These are phyloP conservation scores for Combretum micranthum DNA, from an alignment of 345 rosid genomes.

Conservation along the genomic window DNA sequence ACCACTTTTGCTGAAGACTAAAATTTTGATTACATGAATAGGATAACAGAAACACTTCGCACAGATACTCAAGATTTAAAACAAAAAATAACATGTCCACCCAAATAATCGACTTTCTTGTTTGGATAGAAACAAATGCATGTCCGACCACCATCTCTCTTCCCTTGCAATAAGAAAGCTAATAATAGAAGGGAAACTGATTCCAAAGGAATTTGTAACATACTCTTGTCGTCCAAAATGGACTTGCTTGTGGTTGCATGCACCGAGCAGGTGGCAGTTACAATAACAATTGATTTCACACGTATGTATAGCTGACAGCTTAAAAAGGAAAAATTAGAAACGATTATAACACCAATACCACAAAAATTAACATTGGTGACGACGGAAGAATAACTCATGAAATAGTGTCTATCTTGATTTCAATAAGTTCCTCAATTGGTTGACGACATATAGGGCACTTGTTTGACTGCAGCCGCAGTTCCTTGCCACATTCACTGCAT, in stretches of 20 bases:
- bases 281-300: background rate
- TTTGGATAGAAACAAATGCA: no score
- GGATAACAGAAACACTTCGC: no score
- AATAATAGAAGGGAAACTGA: background rate
- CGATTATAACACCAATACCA: slow-evolving; percentile 15
- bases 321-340: background rate
- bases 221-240: background rate
- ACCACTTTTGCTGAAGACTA: no score
- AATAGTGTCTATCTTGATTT: slow-evolving; percentile 58
- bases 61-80: no score
- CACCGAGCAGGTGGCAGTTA: background rate
- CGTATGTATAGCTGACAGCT: background rate
- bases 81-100: no score
- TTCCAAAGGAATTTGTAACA: background rate
- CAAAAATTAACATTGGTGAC: slow-evolving; percentile 17
- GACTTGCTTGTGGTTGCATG: background rate
- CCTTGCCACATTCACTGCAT: slow-evolving; percentile 81
- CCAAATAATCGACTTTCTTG: no score
- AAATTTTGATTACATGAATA: no score
- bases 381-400: slow-evolving; percentile 25
- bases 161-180: no score
- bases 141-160: no score
- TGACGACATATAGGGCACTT: slow-evolving; percentile 93
- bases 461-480: slow-evolving; percentile 66
- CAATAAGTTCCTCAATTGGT: slow-evolving; percentile 63